phyloP scores from a whole-genome alignment of 2,329 filamentous ascomycete species.

The Beauveria pseudobassiana region DNA sequence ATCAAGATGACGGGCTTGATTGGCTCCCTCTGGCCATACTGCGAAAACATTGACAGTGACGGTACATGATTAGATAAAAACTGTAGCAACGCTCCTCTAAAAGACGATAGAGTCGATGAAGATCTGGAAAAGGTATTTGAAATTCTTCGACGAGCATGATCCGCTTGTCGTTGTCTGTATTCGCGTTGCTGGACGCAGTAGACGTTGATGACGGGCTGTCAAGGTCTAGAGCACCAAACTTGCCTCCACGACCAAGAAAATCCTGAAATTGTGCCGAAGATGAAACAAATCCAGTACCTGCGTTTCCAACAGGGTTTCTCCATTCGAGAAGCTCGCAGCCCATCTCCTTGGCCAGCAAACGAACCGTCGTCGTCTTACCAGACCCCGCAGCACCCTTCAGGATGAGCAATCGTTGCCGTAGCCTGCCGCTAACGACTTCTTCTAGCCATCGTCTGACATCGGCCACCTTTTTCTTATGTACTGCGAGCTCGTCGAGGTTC shows the following conservation, averaged over 20 bases:
- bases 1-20: conserved; percentile 77
- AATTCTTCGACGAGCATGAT: conserved; percentile 77
- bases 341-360: conserved; percentile 70
- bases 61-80: conserved; percentile 65
- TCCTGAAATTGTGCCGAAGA: conserved; percentile 81
- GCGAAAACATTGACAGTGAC: conserved; percentile 40
- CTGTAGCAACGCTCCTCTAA: conserved; percentile 67
- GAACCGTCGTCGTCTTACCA: conserved; percentile 85
- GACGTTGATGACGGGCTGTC: conserved; percentile 24
- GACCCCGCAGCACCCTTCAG: conserved; percentile 87
- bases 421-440: conserved; percentile 57
- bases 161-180: conserved; percentile 28
- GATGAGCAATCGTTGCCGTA: conserved; percentile 67
- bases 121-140: conserved; percentile 62
- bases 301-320: conserved; percentile 68
- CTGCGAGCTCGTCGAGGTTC: conserved; percentile 75
- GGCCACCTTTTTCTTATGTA: conserved; percentile 88
- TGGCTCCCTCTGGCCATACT: conserved; percentile 33
- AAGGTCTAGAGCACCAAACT: conserved; percentile 64
- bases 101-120: conserved; percentile 57
- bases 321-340: conserved; percentile 76
- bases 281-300: conserved; percentile 57
- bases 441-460: conserved; percentile 82
- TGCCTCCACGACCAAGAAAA: conserved; percentile 74
- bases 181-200: conserved; percentile 15